Percentiles rank a stretch among this genome's conserved stretches.
Evolutionary conservation across 257 asterid genomes (phyloP).

Genomic region (Ocimum tenuiflorum): DNA sequence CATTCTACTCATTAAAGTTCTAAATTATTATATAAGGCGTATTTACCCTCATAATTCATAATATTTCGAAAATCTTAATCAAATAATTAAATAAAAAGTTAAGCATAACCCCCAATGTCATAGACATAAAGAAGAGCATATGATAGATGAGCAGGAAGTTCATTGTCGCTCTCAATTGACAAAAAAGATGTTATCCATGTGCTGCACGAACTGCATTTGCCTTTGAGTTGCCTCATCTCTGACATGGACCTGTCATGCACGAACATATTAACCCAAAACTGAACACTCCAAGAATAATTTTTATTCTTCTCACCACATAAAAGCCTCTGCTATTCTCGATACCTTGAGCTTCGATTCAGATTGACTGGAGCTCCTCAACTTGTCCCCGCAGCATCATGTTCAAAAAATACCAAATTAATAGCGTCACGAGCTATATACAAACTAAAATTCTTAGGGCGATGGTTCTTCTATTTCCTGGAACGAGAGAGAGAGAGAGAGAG

Average conservation of each 20-base stretch:
- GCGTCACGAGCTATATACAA: background rate
- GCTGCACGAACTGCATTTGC: slow-evolving; percentile 27
- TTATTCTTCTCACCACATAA: slow-evolving; percentile 22
- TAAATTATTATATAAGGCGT: too few relatives aligned
- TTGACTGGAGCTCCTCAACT: slow-evolving; percentile 20
- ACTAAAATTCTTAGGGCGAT: too few relatives aligned
- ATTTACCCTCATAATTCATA: too few relatives aligned
- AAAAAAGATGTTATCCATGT: slow-evolving; percentile 25
- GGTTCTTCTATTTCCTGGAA: too few relatives aligned
- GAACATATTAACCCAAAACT: slow-evolving; percentile 26
- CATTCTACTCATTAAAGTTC: too few relatives aligned
- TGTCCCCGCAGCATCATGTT: slow-evolving; percentile 18
- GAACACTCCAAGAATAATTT: slow-evolving; percentile 38
- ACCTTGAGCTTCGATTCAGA: slow-evolving; percentile 9
- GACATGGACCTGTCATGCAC: slow-evolving; percentile 49
- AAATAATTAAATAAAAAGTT: too few relatives aligned
- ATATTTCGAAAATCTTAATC: too few relatives aligned
- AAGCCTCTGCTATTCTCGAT: slow-evolving; percentile 20
- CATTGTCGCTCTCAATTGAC: slow-evolving; percentile 27
- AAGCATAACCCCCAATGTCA: too few relatives aligned
- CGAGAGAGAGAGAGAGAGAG: too few relatives aligned
- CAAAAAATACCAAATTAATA: slow-evolving; percentile 4
- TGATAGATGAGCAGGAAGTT: slow-evolving; percentile 20
- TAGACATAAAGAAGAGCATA: too few relatives aligned
- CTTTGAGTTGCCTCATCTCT: slow-evolving; percentile 38